Conservation (phyloP, 345 rosid species). For the Stellera chamaejasme region DNA sequence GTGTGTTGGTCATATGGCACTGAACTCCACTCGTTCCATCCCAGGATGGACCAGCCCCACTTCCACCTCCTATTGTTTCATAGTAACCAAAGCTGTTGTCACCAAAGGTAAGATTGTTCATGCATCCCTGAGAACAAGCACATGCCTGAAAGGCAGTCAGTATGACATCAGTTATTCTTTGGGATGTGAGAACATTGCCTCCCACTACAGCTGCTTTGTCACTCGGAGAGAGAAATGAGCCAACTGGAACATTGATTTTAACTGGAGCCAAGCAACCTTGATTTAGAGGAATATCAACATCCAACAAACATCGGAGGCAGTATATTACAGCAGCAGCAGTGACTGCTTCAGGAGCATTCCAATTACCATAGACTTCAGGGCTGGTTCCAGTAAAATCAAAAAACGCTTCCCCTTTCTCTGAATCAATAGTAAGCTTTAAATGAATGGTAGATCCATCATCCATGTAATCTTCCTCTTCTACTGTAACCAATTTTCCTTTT, state of each 20-base stretch:
- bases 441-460: conserved; percentile 88
- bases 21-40: conserved; percentile 92
- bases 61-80: conserved; percentile 93
- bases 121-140: conserved; percentile 96
- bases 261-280: conserved; percentile 97
- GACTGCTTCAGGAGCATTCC: conserved; percentile 99
- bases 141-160: conserved; percentile 90
- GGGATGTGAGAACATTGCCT: conserved; percentile 92
- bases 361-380: conserved; percentile 87
- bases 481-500: conserved; percentile 27
- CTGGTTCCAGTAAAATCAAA: conserved; percentile 91
- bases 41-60: conserved; percentile 92
- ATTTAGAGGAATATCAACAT: conserved; percentile 89
- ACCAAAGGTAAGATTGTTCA: conserved; percentile 97
- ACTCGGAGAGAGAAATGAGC: conserved; percentile 88
- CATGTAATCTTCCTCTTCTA: conserved; percentile 90
- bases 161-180: conserved; percentile 81
- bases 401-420: conserved; percentile 67
- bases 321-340: conserved; percentile 93
- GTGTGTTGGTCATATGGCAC: conserved; percentile 97
- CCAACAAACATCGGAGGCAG: conserved; percentile 82
- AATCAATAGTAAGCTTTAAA: conserved; percentile 60
- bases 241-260: conserved; percentile 57
- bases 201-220: conserved; percentile 97
- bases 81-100: conserved; percentile 83